A percentile compares a stretch with the other conserved stretches of the same genome.
phyloP scores from a whole-genome alignment of 2,329 filamentous ascomycete species.

The Cordyceps fumosorosea region DNA sequence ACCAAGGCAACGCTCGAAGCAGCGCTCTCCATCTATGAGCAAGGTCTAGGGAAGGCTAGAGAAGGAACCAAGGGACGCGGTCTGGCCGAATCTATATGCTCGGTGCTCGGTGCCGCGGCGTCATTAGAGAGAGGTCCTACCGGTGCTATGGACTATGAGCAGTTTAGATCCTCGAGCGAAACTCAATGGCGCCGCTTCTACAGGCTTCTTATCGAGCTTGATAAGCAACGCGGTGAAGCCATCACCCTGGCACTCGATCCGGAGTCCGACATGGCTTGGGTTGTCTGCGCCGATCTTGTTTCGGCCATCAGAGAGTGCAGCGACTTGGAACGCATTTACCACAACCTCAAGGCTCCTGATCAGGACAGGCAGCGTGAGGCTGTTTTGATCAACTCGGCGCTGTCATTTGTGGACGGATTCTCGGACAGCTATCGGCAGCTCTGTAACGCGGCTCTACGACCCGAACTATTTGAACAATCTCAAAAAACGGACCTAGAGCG shows the following conservation, averaged over 20 bases:
- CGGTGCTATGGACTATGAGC: constrained; percentile 65
- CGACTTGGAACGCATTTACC: constrained; percentile 64
- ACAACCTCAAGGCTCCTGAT: constrained; percentile 56
- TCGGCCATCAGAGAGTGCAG: constrained; percentile 76
- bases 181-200: constrained; percentile 88
- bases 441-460: constrained; percentile 59
- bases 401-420: constrained; percentile 64
- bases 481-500: constrained; percentile 64
- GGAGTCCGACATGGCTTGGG: constrained; percentile 68
- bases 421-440: constrained; percentile 62
- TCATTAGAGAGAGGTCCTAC: constrained; percentile 54
- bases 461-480: constrained; percentile 69
- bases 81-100: constrained; percentile 70
- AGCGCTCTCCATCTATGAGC: constrained; percentile 74
- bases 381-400: constrained; percentile 61
- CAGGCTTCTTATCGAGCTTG: constrained; percentile 75
- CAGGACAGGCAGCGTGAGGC: constrained; percentile 48
- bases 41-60: constrained; percentile 39
- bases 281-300: constrained; percentile 75
- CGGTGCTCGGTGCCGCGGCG: constrained; percentile 63
- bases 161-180: constrained; percentile 67
- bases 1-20: constrained; percentile 74
- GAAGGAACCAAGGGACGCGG: constrained; percentile 43
- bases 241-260: constrained; percentile 71
- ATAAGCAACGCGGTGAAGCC: constrained; percentile 77